Evolutionary conservation across 106 monocot species (phyloP).

Genomic region (Amphibolis antarctica): DNA sequence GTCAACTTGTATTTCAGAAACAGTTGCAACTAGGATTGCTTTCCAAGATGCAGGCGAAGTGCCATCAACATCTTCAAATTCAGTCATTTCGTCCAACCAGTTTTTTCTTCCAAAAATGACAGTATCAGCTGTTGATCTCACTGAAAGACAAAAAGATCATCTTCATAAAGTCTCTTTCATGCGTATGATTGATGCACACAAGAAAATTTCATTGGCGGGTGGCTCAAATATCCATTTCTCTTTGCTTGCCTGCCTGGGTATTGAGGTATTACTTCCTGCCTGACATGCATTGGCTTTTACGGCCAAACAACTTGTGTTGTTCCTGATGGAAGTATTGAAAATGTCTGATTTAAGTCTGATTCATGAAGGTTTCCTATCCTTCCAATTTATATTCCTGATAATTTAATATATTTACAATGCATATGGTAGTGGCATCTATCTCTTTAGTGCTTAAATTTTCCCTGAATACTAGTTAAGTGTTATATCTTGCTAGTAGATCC

Average conservation of each 20-base stretch:
- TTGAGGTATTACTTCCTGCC: slow-evolving; percentile 44
- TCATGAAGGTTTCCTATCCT: no score
- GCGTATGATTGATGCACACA: slow-evolving; percentile 66
- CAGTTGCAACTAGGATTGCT: slow-evolving; percentile 24
- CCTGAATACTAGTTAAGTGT: no score
- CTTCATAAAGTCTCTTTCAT: slow-evolving; percentile 61
- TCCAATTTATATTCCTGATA: no score
- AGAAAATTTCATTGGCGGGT: slow-evolving; percentile 47
- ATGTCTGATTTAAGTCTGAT: no score
- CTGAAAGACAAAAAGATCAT: slow-evolving; percentile 74
- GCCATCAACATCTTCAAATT: slow-evolving; percentile 15
- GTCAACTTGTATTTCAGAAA: slow-evolving; percentile 31
- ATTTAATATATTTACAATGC: no score
- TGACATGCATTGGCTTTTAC: background rate
- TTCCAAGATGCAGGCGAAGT: slow-evolving; percentile 27
- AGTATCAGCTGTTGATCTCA: slow-evolving; percentile 34
- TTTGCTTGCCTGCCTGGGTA: slow-evolving; percentile 71
- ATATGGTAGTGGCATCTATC: no score
- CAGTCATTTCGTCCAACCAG: slow-evolving; percentile 16
- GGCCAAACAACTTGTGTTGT: no score
- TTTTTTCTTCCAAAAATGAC: slow-evolving; percentile 62
- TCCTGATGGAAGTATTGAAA: no score
- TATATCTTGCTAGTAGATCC: no score
- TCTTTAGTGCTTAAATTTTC: no score
- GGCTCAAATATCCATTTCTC: slow-evolving; percentile 44